A percentile compares a stretch with the other conserved stretches of the same genome.
Conservation (phyloP, 2,329 filamentous ascomycete genomes). For the Penicillium sp. region DNA sequence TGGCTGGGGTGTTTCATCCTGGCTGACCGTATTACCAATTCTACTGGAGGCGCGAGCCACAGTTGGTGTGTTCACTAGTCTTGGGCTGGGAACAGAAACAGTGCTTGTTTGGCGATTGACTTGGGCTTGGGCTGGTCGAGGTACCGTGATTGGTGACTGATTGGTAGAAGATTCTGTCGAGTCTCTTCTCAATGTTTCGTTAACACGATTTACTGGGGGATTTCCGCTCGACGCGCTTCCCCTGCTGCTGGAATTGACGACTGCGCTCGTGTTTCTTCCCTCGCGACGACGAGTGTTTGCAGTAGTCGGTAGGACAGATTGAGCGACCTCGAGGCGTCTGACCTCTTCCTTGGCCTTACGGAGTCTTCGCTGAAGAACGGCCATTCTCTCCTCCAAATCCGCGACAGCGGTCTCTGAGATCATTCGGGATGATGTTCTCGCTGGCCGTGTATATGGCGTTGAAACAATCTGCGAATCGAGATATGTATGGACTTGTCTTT, state of each 20-base stretch:
- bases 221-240: neutral
- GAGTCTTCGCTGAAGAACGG: neutral
- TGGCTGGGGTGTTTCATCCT: neutral
- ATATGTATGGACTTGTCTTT: constrained; percentile 7
- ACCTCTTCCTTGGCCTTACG: neutral
- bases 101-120: neutral
- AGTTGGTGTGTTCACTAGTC: neutral
- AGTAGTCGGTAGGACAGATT: neutral
- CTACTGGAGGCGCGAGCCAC: neutral
- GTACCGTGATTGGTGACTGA: neutral
- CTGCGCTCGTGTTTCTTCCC: neutral
- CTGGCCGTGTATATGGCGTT: neutral
- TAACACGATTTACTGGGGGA: too few relatives aligned
- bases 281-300: neutral
- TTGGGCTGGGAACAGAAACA: neutral
- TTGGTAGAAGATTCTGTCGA: neutral
- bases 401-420: neutral
- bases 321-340: neutral
- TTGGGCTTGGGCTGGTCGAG: neutral
- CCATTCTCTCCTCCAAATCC: neutral
- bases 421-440: neutral
- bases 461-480: neutral
- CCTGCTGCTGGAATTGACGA: neutral
- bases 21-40: neutral
- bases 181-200: neutral